Evolutionary conservation across 179 eudicot species (phyloP), one percentile per base, ranked within the genome.

Genomic region (Drosera spatulata): DNA sequence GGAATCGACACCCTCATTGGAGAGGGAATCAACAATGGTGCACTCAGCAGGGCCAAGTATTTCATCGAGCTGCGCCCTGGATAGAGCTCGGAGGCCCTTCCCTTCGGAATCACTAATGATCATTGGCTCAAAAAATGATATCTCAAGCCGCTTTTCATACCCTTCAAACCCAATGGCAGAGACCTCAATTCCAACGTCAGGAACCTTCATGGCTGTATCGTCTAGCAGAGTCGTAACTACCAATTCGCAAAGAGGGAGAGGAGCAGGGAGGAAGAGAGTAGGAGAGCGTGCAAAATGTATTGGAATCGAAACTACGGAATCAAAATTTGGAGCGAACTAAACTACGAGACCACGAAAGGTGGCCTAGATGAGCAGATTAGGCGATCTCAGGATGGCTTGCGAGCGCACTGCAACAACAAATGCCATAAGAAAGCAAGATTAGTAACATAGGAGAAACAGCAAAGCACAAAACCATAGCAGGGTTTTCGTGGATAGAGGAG

Each of bases 361-460:
- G 80, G 75, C 54, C 72, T 56, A 56, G 78, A 22, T 33, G 11
- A 11, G 33, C 46, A 37, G 41, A 42, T 12, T 9, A 12, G 6
- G 58, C 62, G 43, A 70, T 78, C 78, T 94, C 99, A 90, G 94
- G 99, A 94, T 72, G 99, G 97, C 56, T 83, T 87, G 76, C 99
- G 95, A 56, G 83, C 85, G 80, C 95, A 85, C 95, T 89, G 97
- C 88, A 91, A 49, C 68, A 62, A n/a, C 33, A 53, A 71, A 50
- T 61, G 9, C 41, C 51, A 58, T 3, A 55, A 2, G 39, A 14
- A 22, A 6, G 40, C 42, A 22, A 41, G 8, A 63, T 51, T 2
- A 63, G 55, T 13, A 39, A 39, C 11, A 11, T 6, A 13, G 2
- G 37, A n/a, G 15, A 3, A 6, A 3, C 38, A 39, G 39, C 8